Evolutionary conservation across 352 stramenopile species (phyloP).

Genomic region (Phytopythium sindhum): DNA sequence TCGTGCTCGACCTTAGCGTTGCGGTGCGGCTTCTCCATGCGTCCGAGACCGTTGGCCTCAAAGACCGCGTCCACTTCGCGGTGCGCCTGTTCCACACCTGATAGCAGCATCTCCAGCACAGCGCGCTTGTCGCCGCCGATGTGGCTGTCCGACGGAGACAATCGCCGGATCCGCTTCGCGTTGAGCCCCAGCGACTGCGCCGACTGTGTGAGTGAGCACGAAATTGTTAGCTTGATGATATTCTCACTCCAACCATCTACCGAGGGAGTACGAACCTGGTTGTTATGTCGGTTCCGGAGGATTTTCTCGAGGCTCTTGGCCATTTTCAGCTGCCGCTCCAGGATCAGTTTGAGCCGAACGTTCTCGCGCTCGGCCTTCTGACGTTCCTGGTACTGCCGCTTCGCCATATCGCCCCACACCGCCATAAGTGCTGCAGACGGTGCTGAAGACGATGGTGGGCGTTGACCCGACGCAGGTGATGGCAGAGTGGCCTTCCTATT

Average conservation of each 20-base stretch:
- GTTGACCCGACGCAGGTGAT: not conserved
- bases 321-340: conserved; percentile 52
- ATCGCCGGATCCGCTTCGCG: conserved; percentile 22
- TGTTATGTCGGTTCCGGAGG: conserved; percentile 30
- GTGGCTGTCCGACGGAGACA: conserved; percentile 13
- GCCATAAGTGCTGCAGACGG: conserved; percentile 18
- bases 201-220: conserved; percentile 5
- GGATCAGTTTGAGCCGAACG: conserved; percentile 34
- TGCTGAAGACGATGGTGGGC: conserved; percentile 11
- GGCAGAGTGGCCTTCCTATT: conserved; percentile 12
- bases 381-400: conserved; percentile 30
- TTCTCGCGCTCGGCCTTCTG: conserved; percentile 46
- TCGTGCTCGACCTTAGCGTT: conserved; percentile 33
- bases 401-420: conserved; percentile 45
- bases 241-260: conserved; percentile 13
- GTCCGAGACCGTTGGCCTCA: conserved; percentile 29
- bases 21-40: conserved; percentile 26
- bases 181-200: conserved; percentile 21
- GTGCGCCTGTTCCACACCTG: conserved; percentile 23
- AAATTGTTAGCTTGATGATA: conserved; percentile 10
- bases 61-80: conserved; percentile 31
- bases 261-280: conserved; percentile 23
- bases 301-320: conserved; percentile 37
- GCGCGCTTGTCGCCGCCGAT: conserved; percentile 21
- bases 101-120: conserved; percentile 28